phyloP scores from a whole-genome alignment of 805 yeast genomes.

The Tanozyma kutaoensis region DNA sequence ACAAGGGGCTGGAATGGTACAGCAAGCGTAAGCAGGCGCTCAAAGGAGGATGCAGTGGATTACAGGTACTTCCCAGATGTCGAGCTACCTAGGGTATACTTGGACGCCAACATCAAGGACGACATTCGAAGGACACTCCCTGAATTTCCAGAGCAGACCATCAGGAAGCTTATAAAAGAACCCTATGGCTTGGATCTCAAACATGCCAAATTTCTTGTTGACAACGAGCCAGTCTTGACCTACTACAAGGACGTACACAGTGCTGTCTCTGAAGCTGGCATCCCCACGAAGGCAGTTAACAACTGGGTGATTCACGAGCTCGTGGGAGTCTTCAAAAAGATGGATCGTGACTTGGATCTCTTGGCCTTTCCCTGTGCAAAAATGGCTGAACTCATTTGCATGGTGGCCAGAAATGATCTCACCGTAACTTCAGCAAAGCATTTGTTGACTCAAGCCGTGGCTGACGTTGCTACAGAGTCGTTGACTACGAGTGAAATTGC shows the following conservation, averaged over 20 bases:
- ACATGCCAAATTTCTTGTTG: constrained; percentile 61
- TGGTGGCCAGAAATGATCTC: constrained; percentile 34
- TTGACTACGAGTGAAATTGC: constrained; percentile 31
- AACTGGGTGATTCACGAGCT: constrained; percentile 81
- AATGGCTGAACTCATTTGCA: constrained; percentile 40
- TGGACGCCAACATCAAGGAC: constrained; percentile 29
- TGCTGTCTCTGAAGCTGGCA: constrained; percentile 7
- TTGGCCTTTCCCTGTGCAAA: constrained; percentile 18
- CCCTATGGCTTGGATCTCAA: constrained; percentile 52
- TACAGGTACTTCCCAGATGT: constrained; percentile 94
- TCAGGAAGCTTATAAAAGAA: constrained; percentile 26
- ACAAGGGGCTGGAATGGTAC: constrained; percentile 91
- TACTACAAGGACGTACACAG: constrained; percentile 36
- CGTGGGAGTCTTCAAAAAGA: constrained; percentile 52
- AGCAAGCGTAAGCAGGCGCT: constrained; percentile 51
- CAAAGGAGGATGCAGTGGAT: constrained; percentile 73
- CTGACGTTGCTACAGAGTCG: no score
- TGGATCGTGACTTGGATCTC: constrained; percentile 21
- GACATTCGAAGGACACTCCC: constrained; percentile 36
- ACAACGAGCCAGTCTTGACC: constrained; percentile 31
- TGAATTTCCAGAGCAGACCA: constrained; percentile 44
- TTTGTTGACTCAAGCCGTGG: constrained; percentile 48
- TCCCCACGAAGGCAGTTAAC: constrained; percentile 30
- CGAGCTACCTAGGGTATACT: constrained; percentile 52
- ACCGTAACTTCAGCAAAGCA: constrained; percentile 58